phyloP scores from a whole-genome alignment of 768 basidiomycete species.

The Hericium alpestre region DNA sequence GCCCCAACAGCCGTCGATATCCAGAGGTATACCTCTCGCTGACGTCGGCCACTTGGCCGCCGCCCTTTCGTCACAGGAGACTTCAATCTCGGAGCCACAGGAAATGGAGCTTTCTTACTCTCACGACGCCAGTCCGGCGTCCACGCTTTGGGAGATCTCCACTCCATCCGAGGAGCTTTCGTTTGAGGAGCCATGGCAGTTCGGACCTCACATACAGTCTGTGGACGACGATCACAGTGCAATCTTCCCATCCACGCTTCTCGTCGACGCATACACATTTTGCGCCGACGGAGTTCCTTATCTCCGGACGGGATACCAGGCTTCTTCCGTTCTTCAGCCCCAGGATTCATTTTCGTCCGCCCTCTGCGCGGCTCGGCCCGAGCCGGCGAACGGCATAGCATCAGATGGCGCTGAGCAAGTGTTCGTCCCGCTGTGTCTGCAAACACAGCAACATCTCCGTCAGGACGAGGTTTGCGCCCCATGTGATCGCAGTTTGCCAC shows the following conservation, averaged over 20 bases:
- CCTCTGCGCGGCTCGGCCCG: background rate
- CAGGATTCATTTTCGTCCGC: background rate
- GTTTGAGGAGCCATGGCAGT: constrained; percentile 12
- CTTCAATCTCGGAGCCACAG: too few species aligned
- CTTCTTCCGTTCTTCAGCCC: background rate
- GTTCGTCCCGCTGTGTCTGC: background rate
- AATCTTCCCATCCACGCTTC: background rate
- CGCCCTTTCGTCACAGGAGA: constrained; percentile 4
- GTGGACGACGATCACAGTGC: background rate
- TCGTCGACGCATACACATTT: background rate
- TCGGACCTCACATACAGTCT: background rate
- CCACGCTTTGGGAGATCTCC: constrained; percentile 9
- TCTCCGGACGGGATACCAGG: background rate
- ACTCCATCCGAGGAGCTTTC: constrained; percentile 12
- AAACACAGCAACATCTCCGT: too few species aligned
- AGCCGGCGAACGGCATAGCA: background rate
- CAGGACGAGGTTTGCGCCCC: too few species aligned
- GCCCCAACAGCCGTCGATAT: background rate
- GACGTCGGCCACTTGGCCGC: background rate
- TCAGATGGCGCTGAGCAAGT: background rate
- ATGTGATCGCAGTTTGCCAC: too few species aligned
- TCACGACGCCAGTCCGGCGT: constrained; percentile 4
- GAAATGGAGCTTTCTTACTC: background rate
- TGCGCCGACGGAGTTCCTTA: background rate
- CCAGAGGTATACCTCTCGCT: background rate